These are phyloP conservation scores for Penicillium pancosmium DNA, from an alignment of 495 filamentous ascomycete species.

Conservation along the genomic window DNA sequence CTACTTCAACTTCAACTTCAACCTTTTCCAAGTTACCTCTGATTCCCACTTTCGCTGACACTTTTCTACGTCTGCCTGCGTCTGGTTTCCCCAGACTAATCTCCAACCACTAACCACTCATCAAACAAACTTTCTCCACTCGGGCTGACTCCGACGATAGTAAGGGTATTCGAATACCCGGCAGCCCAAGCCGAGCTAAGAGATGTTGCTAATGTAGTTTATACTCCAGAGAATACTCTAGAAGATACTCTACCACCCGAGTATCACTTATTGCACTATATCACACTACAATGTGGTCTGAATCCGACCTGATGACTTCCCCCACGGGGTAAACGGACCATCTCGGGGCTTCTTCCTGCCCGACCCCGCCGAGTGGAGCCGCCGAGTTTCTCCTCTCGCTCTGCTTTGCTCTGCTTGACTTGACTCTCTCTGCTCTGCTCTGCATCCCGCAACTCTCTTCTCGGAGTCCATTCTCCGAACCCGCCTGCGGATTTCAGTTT, in stretches of 20 bases:
- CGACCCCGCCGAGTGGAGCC: slow-evolving; percentile 2
- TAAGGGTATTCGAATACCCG: neutral
- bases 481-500: slow-evolving; percentile 26
- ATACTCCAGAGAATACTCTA: too few species aligned
- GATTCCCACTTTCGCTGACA: neutral
- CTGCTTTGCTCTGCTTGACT: neutral
- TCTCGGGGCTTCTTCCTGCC: neutral
- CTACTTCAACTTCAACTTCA: neutral
- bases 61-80: neutral
- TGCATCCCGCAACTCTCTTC: neutral
- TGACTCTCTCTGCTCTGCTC: neutral
- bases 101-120: neutral
- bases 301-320: neutral
- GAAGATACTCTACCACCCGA: too few species aligned
- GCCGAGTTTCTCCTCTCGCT: too few species aligned
- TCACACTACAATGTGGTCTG: too few species aligned
- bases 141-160: slow-evolving; percentile 19
- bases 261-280: neutral
- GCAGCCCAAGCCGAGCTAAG: neutral
- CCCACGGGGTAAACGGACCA: slow-evolving; percentile 10
- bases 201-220: too few species aligned
- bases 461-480: slow-evolving; percentile 4
- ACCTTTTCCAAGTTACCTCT: neutral
- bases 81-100: neutral
- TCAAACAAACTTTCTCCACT: slow-evolving; percentile 2